These are phyloP conservation scores for Hyaloperonospora brassicae DNA, from an alignment of 352 stramenopile species.

Conservation along the genomic window DNA sequence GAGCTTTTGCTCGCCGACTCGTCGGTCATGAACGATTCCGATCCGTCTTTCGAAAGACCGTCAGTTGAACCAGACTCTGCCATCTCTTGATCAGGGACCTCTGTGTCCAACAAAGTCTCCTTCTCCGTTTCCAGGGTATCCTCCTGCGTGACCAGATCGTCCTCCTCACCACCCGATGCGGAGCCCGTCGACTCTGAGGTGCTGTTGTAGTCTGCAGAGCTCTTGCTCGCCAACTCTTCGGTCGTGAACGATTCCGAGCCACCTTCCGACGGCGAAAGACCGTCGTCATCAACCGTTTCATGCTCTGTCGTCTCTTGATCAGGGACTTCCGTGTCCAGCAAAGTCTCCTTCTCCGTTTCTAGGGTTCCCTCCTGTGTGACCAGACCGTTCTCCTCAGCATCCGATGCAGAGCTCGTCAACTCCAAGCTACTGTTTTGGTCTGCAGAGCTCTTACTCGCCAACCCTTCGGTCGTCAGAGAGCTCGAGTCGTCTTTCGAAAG, in stretches of 20 bases:
- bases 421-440: conserved; percentile 6
- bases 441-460: conserved; percentile 10
- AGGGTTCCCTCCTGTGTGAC: conserved; percentile 7
- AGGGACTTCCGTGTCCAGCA: background rate
- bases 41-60: conserved; percentile 8
- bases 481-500: conserved; percentile 8
- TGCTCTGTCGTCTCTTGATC: no score
- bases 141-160: conserved; percentile 12
- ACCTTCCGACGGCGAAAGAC: conserved; percentile 5
- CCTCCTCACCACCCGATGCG: conserved; percentile 2
- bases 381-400: conserved; percentile 6
- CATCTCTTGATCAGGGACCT: background rate
- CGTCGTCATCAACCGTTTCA: background rate
- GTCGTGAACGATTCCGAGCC: conserved; percentile 3
- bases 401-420: background rate
- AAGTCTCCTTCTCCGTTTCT: background rate
- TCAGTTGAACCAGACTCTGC: background rate
- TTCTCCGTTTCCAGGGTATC: background rate
- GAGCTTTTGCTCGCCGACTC: conserved; percentile 11
- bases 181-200: conserved; percentile 1
- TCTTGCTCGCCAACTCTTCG: conserved; percentile 10
- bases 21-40: conserved; percentile 6
- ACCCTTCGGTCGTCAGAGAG: conserved; percentile 8
- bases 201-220: conserved; percentile 8
- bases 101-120: background rate